Evolutionary conservation across 2,329 filamentous ascomycete species (phyloP).

Genomic region (Exophiala viscosa): DNA sequence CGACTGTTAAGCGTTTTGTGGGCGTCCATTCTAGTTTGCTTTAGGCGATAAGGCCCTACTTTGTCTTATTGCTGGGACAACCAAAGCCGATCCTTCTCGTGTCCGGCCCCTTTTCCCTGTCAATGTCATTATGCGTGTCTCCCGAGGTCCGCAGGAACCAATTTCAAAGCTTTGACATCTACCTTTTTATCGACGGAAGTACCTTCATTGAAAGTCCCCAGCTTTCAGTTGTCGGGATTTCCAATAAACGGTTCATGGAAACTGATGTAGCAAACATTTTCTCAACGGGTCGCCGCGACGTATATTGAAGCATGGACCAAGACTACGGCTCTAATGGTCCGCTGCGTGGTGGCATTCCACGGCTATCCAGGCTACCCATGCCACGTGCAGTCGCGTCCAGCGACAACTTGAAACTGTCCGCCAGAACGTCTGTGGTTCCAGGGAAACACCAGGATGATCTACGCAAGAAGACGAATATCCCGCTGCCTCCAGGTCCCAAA

Average conservation of each 20-base stretch:
- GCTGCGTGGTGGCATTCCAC: conserved; percentile 20
- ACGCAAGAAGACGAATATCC: conserved; percentile 18
- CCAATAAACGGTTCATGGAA: conserved; percentile 1
- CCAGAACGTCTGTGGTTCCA: conserved; percentile 7
- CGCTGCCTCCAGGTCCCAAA: conserved; percentile 8
- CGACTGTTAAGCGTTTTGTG: neutral
- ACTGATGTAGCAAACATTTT: conserved; percentile 7
- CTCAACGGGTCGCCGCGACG: neutral
- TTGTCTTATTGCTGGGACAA: neutral
- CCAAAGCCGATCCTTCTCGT: neutral
- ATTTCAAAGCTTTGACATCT: conserved; percentile 1
- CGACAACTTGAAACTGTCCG: conserved; percentile 20
- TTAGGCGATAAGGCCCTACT: neutral
- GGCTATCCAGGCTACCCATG: conserved; percentile 26
- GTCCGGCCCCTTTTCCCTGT: neutral
- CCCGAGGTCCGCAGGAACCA: neutral
- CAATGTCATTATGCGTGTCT: neutral
- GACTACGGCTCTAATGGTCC: conserved; percentile 17
- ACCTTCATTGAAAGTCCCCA: neutral
- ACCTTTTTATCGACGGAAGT: neutral
- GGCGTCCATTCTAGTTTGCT: neutral
- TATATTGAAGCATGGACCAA: conserved; percentile 22
- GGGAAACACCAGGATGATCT: conserved; percentile 21
- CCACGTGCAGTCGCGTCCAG: conserved; percentile 24
- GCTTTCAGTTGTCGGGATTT: neutral